phyloP scores from a whole-genome alignment of 305 asterid genomes.

The Rubia balearica region DNA sequence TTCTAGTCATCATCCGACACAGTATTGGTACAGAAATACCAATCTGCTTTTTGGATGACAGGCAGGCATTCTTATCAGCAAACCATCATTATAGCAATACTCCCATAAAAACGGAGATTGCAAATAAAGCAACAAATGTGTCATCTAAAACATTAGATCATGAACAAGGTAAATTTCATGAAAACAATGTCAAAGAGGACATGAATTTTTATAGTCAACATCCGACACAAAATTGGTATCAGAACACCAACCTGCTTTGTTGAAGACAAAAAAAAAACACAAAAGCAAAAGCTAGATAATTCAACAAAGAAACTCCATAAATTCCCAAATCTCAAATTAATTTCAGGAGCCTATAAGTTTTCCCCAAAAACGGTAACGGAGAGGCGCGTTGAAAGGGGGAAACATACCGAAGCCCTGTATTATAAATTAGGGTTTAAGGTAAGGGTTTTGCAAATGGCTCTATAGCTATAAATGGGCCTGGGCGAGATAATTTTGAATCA shows the following conservation, averaged over 20 bases:
- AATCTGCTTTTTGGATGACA: conserved; percentile 47
- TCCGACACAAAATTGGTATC: conserved; percentile 51
- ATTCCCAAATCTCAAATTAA: neutral
- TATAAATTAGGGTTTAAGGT: no score
- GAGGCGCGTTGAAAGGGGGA: no score
- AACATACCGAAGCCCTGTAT: no score
- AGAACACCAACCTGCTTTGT: conserved; percentile 39
- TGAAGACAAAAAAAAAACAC: conserved; percentile 29
- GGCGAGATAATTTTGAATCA: no score
- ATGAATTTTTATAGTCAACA: conserved; percentile 31
- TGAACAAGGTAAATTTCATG: neutral
- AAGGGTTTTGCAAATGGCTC: no score
- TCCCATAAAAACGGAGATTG: no score
- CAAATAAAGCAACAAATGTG: neutral
- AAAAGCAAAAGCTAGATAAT: neutral
- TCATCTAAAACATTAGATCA: neutral
- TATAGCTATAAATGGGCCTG: no score
- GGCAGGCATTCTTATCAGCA: no score
- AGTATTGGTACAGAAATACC: conserved; percentile 32
- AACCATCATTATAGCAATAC: neutral
- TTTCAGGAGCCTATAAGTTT: no score
- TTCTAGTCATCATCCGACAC: conserved; percentile 54
- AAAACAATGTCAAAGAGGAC: conserved; percentile 3
- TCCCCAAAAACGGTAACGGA: no score
- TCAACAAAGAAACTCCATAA: neutral